Percentiles rank a stretch among this genome's conserved stretches.
phyloP scores from a whole-genome alignment of 2,329 filamentous ascomycete species.

The Fusarium piperis region DNA sequence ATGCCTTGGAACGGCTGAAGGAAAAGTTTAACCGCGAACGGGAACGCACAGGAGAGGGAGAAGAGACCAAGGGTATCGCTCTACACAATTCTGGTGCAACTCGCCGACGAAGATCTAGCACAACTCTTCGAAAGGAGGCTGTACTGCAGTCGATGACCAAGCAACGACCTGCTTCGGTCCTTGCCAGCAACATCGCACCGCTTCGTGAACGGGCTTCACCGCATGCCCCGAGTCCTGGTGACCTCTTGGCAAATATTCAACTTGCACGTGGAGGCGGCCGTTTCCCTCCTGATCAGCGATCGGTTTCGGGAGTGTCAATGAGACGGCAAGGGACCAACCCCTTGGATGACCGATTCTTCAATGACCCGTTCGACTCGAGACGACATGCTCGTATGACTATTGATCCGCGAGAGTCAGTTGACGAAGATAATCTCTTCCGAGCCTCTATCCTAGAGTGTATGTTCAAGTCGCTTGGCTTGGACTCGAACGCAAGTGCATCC shows the following conservation, averaged over 20 bases:
- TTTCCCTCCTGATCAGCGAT: conserved; percentile 36
- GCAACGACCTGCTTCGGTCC: conserved; percentile 55
- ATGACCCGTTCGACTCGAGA: conserved; percentile 67
- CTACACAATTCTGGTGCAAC: conserved; percentile 81
- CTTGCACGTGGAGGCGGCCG: conserved; percentile 69
- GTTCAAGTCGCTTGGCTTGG: conserved; percentile 90
- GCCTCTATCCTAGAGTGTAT: conserved; percentile 94
- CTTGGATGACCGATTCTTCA: conserved; percentile 61
- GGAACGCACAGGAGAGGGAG: conserved; percentile 82
- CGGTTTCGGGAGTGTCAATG: conserved; percentile 34
- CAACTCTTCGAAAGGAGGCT: conserved; percentile 81
- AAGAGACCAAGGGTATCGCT: conserved; percentile 88
- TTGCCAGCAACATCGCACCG: conserved; percentile 52
- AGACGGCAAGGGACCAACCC: conserved; percentile 55
- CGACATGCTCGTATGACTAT: conserved; percentile 60
- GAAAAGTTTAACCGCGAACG: conserved; percentile 90
- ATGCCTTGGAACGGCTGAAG: conserved; percentile 84
- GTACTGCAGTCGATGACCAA: conserved; percentile 73
- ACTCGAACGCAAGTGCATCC: conserved; percentile 70
- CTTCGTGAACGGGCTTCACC: conserved; percentile 54
- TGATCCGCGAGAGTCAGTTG: conserved; percentile 81
- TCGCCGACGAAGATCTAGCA: conserved; percentile 76
- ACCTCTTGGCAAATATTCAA: conserved; percentile 82
- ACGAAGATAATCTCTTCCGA: conserved; percentile 89
- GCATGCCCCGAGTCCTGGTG: conserved; percentile 73